Evolutionary conservation across 202 grass and related monocot species (phyloP).

Genomic region (Sporobolus alterniflorus): DNA sequence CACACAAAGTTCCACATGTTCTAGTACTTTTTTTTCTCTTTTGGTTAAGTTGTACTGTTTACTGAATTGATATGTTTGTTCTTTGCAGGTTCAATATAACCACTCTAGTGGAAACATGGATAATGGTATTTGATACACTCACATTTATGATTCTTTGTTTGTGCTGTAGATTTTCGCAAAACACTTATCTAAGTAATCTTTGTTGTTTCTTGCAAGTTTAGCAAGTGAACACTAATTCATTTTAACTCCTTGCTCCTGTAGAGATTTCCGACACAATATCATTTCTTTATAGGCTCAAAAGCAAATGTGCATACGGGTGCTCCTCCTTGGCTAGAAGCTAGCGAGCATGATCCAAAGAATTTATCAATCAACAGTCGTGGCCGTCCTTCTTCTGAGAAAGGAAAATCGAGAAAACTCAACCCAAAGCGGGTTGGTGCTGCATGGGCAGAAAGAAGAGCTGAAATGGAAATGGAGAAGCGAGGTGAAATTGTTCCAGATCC

Average conservation of each 20-base stretch:
- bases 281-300: constrained; percentile 60
- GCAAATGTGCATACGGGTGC: constrained; percentile 86
- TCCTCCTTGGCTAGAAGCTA: constrained; percentile 82
- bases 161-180: constrained; percentile 1
- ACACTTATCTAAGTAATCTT: neutral
- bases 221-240: neutral
- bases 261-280: constrained; percentile 25
- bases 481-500: constrained; percentile 55
- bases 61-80: constrained; percentile 3
- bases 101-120: constrained; percentile 46
- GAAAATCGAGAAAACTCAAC: constrained; percentile 73
- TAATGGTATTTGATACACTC: constrained; percentile 51
- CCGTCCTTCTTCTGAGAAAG: constrained; percentile 36
- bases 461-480: constrained; percentile 83
- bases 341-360: constrained; percentile 43
- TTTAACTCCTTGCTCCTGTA: constrained; percentile 7
- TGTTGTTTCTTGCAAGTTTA: constrained; percentile 2
- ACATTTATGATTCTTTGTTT: constrained; percentile 27
- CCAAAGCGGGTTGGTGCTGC: constrained; percentile 92
- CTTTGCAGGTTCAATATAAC: constrained; percentile 64
- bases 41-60: neutral
- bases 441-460: constrained; percentile 88
- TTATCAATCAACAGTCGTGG: constrained; percentile 10
- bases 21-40: neutral
- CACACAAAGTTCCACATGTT: neutral